Conservation (phyloP, 805 yeast species). For the Wickerhamiella allomyrinae region DNA sequence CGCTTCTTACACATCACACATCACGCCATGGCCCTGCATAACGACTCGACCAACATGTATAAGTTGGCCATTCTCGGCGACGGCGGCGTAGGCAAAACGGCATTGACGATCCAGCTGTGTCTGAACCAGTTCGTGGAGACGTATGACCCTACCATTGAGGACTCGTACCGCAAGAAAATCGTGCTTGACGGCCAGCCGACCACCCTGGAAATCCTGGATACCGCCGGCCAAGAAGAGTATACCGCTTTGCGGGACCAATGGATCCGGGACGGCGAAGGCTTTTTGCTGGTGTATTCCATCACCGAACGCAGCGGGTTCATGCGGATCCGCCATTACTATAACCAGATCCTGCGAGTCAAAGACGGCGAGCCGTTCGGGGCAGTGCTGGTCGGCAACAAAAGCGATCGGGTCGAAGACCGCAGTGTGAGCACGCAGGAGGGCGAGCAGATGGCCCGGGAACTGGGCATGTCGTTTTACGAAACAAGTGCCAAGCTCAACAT, state of each 20-base stretch:
- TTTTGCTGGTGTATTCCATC: conserved; percentile 74
- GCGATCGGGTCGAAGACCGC: conserved; percentile 62
- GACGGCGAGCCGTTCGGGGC: conserved; percentile 43
- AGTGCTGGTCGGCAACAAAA: conserved; percentile 85
- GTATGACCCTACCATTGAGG: conserved; percentile 94
- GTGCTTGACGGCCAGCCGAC: conserved; percentile 69
- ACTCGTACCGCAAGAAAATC: conserved; percentile 59
- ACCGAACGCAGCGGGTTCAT: conserved; percentile 76
- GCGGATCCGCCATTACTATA: conserved; percentile 66
- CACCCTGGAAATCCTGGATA: conserved; percentile 78
- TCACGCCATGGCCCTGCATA: background rate
- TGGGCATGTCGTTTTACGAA: conserved; percentile 63
- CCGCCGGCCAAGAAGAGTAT: conserved; percentile 98
- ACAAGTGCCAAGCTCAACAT: conserved; percentile 87
- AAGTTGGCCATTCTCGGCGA: conserved; percentile 95
- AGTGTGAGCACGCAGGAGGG: conserved; percentile 77
- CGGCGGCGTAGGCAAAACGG: conserved; percentile 98
- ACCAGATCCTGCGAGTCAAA: conserved; percentile 66
- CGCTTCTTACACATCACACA: too few species aligned
- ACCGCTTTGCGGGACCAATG: conserved; percentile 85
- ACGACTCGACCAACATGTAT: conserved; percentile 28
- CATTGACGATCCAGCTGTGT: conserved; percentile 68
- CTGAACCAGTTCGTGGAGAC: conserved; percentile 94
- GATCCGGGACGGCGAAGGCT: conserved; percentile 95
- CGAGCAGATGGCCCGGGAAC: conserved; percentile 52